Percentiles rank a stretch among this genome's conserved stretches.
These are phyloP conservation scores for Perkinsus marinus DNA, from an alignment of 169 alveolate genomes.

Conservation along the genomic window DNA sequence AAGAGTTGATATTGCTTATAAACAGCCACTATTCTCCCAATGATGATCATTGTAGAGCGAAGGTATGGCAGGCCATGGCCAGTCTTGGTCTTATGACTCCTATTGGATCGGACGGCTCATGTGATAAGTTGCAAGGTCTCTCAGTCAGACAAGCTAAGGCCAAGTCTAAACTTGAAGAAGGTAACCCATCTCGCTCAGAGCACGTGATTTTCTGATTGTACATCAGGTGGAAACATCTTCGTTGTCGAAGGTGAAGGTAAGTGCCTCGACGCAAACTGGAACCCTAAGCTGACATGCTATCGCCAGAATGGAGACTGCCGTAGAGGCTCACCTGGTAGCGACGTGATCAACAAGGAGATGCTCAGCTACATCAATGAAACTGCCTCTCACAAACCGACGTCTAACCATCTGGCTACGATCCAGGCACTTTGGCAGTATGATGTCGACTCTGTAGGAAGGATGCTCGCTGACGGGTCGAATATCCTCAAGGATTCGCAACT, in stretches of 20 bases:
- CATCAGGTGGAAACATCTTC: neutral
- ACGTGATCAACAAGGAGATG: neutral
- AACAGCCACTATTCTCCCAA: neutral
- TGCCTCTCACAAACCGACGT: neutral
- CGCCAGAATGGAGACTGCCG: neutral
- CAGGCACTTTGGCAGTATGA: neutral
- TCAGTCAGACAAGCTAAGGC: neutral
- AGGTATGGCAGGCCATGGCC: neutral
- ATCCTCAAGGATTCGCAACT: neutral
- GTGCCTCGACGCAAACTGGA: neutral
- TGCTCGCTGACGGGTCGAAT: neutral
- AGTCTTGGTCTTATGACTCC: neutral
- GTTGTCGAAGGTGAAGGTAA: neutral
- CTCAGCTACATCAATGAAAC: neutral
- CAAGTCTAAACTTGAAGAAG: neutral
- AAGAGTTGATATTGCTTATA: neutral
- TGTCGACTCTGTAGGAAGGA: neutral
- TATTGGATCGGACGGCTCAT: neutral
- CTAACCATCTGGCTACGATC: neutral
- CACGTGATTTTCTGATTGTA: too few species aligned
- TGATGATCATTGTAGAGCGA: neutral
- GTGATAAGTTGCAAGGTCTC: neutral
- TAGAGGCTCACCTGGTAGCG: neutral
- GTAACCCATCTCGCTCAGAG: neutral
- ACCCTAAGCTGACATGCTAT: neutral